Evolutionary conservation across 1,284 basidiomycete genomes (phyloP), one percentile per base, ranked within the genome.

Genomic region (Tremellales sp.): DNA sequence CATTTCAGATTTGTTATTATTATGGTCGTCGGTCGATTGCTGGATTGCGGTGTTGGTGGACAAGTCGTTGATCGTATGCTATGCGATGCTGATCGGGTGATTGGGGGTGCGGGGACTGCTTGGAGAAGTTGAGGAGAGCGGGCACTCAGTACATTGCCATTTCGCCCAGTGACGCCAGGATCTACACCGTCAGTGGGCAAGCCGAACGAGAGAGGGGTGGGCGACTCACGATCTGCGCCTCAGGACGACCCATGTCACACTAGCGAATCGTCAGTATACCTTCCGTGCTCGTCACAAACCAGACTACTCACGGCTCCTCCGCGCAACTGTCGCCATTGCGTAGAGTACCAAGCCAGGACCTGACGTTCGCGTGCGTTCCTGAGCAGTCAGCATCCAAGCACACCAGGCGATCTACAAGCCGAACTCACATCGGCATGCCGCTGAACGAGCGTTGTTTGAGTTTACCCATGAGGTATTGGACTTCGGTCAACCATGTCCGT

Each of bases 181-280:
- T 54, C 62, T 64, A 35, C 17, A 22, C 24, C 22, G 21, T 24
- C 26, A 33, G 2, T 8, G 29, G 29, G 29, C 15, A n/a, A n/a
- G n/a, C n/a, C n/a, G n/a, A n/a, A n/a, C n/a, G n/a, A n/a, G n/a
- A n/a, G 29, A 31, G 8, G 29, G 29, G 12, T 37, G 2, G 12
- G 7, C 11, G 8, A 58, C 63, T 60, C 41, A 67, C 63, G 24
- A 70, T 61, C 51, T 70, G 68, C 10, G 66, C 61, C 54, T 70
- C 66, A 22, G 68, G 68, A 35, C 65, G 45, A 33, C 68, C 64
- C 68, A 70, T 70, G 53, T 67, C 65, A 47, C 65, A 67, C 56
- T 64, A 45, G 12, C n/a, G n/a, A n/a, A 19, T 36, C 19, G 12
- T 42, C 22, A 29, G 36, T 25, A 4, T 43, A 37, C 41, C 17